Evolutionary conservation across 2,329 filamentous ascomycete genomes (phyloP), one percentile per base, ranked within the genome.

Genomic region (Hymenoscyphus albidus): DNA sequence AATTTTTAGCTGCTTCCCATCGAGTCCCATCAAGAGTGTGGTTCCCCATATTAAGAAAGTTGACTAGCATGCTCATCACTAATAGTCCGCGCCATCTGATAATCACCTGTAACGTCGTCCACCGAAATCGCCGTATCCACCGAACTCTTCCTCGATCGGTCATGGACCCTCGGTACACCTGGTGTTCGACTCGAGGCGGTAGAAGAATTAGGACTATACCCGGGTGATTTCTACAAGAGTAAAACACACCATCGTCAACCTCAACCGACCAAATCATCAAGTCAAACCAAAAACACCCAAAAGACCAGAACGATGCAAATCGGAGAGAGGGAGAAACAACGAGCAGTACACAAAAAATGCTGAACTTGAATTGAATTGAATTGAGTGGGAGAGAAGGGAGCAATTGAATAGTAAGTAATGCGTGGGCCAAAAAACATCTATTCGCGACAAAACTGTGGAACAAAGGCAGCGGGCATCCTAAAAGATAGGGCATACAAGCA

Each of bases 1-100:
- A 10, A 35, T 35, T 35, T 35, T 35, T 7, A 1, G 35, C 5
- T 35, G 35, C 1, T 7, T 35, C 35, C 35, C 35, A 35, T 35
- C 35, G 2, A 35, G 35, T 35, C 35, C 35, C 35, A 35, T 35
- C 35, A 35, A 35, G 35, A 35, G 9, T 7, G 35, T 35, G 5
- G 35, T 7, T 4, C 9, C 5, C 56, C 44, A 44, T 31, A 42
- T 72, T 58, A 74, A 61, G 71, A 74, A 62, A 73, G 68, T 65
- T 71, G 68, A 65, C 67, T 73, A 56, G 70, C 70, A 54, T 71
- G 67, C 35, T 74, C 71, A 62, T 74, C 72, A 32, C 68, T 70
- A 56, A 72, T 54, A 38, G 63, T 70, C 32, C 62, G 63, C 56
- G 61, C 61, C 14, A 65, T 58, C 32, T 61, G 40, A 55, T 68